Base-by-base conservation (phyloP, 2,329 filamentous ascomycete species). In the Elsinoe necatrix region DNA sequence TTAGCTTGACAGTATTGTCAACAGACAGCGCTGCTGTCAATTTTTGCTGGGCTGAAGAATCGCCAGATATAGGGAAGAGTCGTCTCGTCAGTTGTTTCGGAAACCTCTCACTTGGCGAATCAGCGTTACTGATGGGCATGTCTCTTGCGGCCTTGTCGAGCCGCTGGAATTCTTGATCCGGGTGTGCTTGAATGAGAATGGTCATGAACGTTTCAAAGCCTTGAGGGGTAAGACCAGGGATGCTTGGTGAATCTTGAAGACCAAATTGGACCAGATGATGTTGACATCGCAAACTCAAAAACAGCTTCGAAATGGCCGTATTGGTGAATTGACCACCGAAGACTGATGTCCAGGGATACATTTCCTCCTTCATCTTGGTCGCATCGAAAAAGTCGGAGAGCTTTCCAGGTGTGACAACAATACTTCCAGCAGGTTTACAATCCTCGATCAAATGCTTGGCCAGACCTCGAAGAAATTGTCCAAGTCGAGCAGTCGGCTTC, bases 61-160 rank as follows among this genome's bases (percentile, higher is more conserved):
- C 81, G 0, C 79, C 75, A 6, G 70, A 68, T 0, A 74, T 72
- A 0, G 89, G 89, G 37, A 95, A 80, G 2, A 93, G 75, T 54
- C 85, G 79, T 39, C 89, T 77, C 0, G 87, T 84, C 2, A 95
- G 77, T 63, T 90, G 84, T 61, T 88, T 89, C 0, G 89, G 90
- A 56, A 95, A 84, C 1, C 86, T 77, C 68, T 91, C 87, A 9
- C 80, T 82, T 61, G 77, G 80, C 48, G 85, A 80, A 56, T 78
- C 75, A 0, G 82, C 77, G 56, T 84, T 82, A 63, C 68, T 83
- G 63, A 95, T 86, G 0, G 88, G 86, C 69, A 91, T 81, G 43
- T 84, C 79, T 2, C 82, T 69, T 2, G 91, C 80, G 20, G 89
- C 81, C 57, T 80, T 82, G 42, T 82, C 76, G 3, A 95, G 74